These are phyloP conservation scores for Clarireedia monteithiana DNA, from an alignment of 2,329 filamentous ascomycete species.

Conservation along the genomic window DNA sequence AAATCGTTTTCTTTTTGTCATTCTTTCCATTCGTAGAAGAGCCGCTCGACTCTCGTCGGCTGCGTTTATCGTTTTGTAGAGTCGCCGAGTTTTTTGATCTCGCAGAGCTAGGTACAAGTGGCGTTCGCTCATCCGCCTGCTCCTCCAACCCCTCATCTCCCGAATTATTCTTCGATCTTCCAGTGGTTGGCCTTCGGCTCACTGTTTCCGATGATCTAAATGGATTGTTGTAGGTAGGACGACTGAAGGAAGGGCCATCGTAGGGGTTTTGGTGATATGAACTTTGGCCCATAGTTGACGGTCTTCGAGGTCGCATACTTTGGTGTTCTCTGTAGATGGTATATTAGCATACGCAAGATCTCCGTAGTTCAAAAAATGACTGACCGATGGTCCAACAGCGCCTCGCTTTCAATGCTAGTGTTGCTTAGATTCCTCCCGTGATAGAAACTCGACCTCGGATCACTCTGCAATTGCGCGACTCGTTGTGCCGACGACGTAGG, in stretches of 20 bases:
- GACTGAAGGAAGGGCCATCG: constrained; percentile 28
- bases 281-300: constrained; percentile 35
- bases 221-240: constrained; percentile 27
- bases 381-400: constrained; percentile 77
- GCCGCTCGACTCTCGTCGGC: constrained; percentile 27
- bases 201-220: constrained; percentile 23
- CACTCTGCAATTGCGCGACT: constrained; percentile 21
- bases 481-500: constrained; percentile 31
- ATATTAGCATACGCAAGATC: constrained; percentile 10
- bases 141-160: constrained; percentile 44
- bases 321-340: constrained; percentile 29
- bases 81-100: constrained; percentile 28
- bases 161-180: constrained; percentile 27
- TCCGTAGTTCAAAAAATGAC: constrained; percentile 14
- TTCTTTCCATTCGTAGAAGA: constrained; percentile 39
- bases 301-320: constrained; percentile 55
- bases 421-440: constrained; percentile 59
- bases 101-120: constrained; percentile 42
- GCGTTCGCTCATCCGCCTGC: constrained; percentile 43
- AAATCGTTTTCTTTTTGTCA: constrained; percentile 30
- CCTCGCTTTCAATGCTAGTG: constrained; percentile 84
- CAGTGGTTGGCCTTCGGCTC: constrained; percentile 20
- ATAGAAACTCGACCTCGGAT: constrained; percentile 37
- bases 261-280: constrained; percentile 30
- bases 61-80: constrained; percentile 19